Base-by-base conservation (phyloP, 2,329 filamentous ascomycete genomes). In the Colletotrichum orchidophilum region DNA sequence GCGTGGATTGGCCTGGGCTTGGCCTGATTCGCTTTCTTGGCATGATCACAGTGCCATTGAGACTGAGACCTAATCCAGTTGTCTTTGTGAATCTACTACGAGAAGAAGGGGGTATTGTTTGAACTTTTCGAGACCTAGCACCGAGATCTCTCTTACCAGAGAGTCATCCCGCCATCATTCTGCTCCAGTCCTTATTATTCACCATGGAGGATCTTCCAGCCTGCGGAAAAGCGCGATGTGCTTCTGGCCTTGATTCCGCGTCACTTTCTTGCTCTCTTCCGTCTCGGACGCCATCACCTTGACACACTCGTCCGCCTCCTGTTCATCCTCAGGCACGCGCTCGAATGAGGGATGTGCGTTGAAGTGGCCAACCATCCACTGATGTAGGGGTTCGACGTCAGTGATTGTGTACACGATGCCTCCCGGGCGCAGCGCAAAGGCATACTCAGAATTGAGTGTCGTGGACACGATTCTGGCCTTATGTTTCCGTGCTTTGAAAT, bases 401-500 rank as follows among this genome's bases (percentile, higher is more conserved):
- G 96, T 99, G 77, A 99, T 98, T 1, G 96, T 98, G 80, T 98
- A 99, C 52, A 97, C 87, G 59, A 96, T 88, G 2, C 96, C 97
- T 0, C 95, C 95, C 0, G 95, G 95, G 50, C 87, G 87, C 73
- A 98, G 79, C 11, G 93, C 94, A 79, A 93, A 98, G 0, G 96
- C 96, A 79, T 99, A 99, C 82, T 99, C 96, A 0, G 95, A 94
- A 77, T 94, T 95, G 63, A 99, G 85, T 15, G 94, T 95, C 53
- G 93, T 88, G 26, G 94, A 96, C 3, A 99, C 94, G 76, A 99
- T 99, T 49, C 96, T 88, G 49, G 95, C 95, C 83, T 99, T 99
- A 85, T 98, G 96, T 82, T 99, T 99, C 73, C 96, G 90, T 13
- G 94, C 91, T 83, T 99, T 99, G 87, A 99, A 99, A 82, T 99